Percentiles rank a stretch among this genome's conserved stretches.
Evolutionary conservation across 1,139 yeast genomes (phyloP).

Genomic region (Taiozyma sp.): DNA sequence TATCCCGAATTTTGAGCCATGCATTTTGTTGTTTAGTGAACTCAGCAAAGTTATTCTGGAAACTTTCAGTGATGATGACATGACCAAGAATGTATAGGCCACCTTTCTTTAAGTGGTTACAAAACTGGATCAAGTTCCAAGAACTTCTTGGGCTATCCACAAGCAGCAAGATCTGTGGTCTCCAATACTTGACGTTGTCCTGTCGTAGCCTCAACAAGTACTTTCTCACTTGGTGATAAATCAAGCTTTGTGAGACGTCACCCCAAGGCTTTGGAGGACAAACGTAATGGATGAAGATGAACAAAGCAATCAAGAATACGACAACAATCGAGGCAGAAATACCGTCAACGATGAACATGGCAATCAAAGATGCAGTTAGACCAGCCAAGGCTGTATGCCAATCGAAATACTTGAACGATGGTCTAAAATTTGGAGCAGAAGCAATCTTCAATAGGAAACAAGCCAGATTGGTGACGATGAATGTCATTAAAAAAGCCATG

Average conservation of each 20-base stretch:
- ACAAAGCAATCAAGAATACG: slow-evolving; percentile 57
- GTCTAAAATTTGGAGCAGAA: slow-evolving; percentile 94
- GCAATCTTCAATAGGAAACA: slow-evolving; percentile 85
- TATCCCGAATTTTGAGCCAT: slow-evolving; percentile 79
- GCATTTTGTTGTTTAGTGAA: slow-evolving; percentile 69
- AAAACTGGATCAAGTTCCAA: slow-evolving; percentile 90
- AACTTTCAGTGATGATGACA: slow-evolving; percentile 60
- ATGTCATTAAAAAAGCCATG: slow-evolving; percentile 95
- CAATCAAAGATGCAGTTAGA: slow-evolving; percentile 59
- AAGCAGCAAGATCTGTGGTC: slow-evolving; percentile 85
- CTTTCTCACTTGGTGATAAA: slow-evolving; percentile 93
- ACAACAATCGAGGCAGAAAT: slow-evolving; percentile 77
- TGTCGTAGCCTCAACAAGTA: slow-evolving; percentile 71
- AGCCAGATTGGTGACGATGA: slow-evolving; percentile 88
- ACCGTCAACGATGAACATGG: slow-evolving; percentile 96
- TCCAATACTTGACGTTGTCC: slow-evolving; percentile 95
- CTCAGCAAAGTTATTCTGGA: slow-evolving; percentile 60
- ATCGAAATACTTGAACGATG: slow-evolving; percentile 85
- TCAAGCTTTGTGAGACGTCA: slow-evolving; percentile 89
- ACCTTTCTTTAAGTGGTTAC: slow-evolving; percentile 92
- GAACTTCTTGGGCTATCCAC: slow-evolving; percentile 90
- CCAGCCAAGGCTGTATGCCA: slow-evolving; percentile 80
- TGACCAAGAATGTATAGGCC: slow-evolving; percentile 92
- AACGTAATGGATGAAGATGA: slow-evolving; percentile 76
- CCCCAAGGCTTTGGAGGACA: slow-evolving; percentile 98